Evolutionary conservation across 1,139 yeast genomes (phyloP), one percentile per base, ranked within the genome.

Genomic region (Debaryomycetaceae sp.): DNA sequence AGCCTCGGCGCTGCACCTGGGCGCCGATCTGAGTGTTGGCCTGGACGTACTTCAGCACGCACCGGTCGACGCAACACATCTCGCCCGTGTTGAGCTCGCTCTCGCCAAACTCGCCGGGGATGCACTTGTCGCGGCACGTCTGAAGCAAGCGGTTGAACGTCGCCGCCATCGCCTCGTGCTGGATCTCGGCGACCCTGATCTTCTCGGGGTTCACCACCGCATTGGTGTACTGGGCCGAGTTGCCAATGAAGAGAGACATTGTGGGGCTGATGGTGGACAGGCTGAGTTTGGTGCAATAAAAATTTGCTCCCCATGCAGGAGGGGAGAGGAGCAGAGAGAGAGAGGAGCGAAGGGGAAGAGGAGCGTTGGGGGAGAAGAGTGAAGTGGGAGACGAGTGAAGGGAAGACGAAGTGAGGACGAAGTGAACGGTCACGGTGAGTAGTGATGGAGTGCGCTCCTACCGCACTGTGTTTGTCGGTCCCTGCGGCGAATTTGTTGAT

Each of bases 1-100:
- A 42, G 34, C 62, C 44, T 37, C 53, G 46, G 28, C 47, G 44
- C 40, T 57, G 68, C 19, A 66, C 49, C 32, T 53, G 49, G 22
- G 52, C 51, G 3, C 95, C 95, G 15, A 88, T 65, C 35, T 70
- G 48, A 24, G 68, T 51, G 51, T 83, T 83, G 27, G 83, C 77
- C 46, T 65, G 65, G 58, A 82, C 78, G 50, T 78, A 82, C 54
- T 85, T 85, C 34, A 75, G 57, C 24, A 82, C 88, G 58, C 95
- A 84, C 38, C 95, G 60, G 53, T 84, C 93, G 4, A 81, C 58
- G 51, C 95, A 85, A 32, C 74, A 67, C 42, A 63, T 58, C 50
- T 85, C 95, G 17, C 94, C 95, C 43, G 84, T 83, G 37, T 75
- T 74, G 34, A 85, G 60, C 21, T 88, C 96, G 11, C 75, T 71